Evolutionary conservation across 441 rosid species (phyloP).

Genomic region (Adansonia rubrostipa): DNA sequence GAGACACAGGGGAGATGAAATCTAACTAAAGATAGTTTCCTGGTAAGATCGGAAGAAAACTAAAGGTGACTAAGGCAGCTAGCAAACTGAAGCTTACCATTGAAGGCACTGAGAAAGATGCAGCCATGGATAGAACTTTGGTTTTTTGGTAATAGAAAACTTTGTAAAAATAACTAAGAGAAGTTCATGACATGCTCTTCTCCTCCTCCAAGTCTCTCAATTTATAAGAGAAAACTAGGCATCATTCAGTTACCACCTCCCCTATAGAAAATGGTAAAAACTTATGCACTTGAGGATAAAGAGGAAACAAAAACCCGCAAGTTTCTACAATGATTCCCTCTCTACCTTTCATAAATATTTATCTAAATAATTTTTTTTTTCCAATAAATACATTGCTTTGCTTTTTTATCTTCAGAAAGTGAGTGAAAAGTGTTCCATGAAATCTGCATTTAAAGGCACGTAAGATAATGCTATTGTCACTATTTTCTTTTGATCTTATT

Average conservation of each 20-base stretch:
- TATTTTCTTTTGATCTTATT: background rate
- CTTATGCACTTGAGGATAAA: slow-evolving; percentile 22
- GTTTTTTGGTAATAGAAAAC: slow-evolving; percentile 8
- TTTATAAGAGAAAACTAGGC: slow-evolving; percentile 41
- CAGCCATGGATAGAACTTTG: slow-evolving; percentile 72
- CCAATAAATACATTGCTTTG: slow-evolving; percentile 6
- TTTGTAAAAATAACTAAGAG: slow-evolving; percentile 26
- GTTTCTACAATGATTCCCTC: background rate
- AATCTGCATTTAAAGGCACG: slow-evolving; percentile 47
- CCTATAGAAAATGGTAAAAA: background rate
- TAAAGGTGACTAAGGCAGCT: background rate
- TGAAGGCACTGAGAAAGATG: slow-evolving; percentile 87
- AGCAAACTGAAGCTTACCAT: slow-evolving; percentile 51
- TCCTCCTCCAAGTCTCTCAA: slow-evolving; percentile 28
- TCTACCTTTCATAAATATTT: slow-evolving; percentile 18
- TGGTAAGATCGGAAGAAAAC: background rate
- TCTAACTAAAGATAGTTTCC: background rate
- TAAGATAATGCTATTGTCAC: slow-evolving; percentile 28
- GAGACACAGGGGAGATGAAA: background rate
- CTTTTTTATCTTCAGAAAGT: slow-evolving; percentile 28
- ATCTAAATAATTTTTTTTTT: slow-evolving; percentile 5
- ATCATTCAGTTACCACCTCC: slow-evolving; percentile 21
- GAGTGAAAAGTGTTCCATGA: slow-evolving; percentile 40
- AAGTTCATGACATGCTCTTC: slow-evolving; percentile 36
- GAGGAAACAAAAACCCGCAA: slow-evolving; percentile 17